phyloP scores from a whole-genome alignment of 2,329 filamentous ascomycete genomes.

The Penicillium sp. region DNA sequence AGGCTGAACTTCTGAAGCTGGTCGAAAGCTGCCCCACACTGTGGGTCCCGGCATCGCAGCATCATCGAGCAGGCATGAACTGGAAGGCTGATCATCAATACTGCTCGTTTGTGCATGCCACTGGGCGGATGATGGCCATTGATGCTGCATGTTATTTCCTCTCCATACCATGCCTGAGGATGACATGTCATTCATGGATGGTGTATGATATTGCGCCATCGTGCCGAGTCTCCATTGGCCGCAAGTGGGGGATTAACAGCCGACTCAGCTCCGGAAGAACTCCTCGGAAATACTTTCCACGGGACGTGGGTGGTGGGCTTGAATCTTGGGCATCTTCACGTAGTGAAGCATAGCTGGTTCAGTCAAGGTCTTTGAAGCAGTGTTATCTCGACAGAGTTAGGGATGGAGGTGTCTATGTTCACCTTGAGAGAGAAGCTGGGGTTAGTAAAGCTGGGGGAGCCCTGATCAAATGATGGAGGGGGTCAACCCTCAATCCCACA shows the following conservation, averaged over 20 bases:
- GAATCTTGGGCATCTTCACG: too few species aligned
- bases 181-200: slow-evolving; percentile 7
- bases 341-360: neutral
- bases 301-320: neutral
- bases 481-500: neutral
- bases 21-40: slow-evolving; percentile 6
- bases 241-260: slow-evolving; percentile 25
- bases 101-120: neutral
- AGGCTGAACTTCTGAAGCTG: neutral
- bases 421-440: neutral
- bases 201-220: slow-evolving; percentile 37
- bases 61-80: neutral
- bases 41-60: slow-evolving; percentile 2
- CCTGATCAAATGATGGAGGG: neutral
- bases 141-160: neutral
- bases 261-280: slow-evolving; percentile 14
- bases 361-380: neutral
- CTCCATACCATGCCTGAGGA: neutral
- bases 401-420: neutral
- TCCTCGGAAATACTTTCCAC: slow-evolving; percentile 28
- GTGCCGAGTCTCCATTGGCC: slow-evolving; percentile 31
- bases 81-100: neutral
- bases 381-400: neutral
- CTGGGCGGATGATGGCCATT: neutral
- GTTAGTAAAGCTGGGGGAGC: neutral